Evolutionary conservation across 306 rosid species (phyloP), one percentile per base, ranked within the genome.

Genomic region (Castanospermum australe): DNA sequence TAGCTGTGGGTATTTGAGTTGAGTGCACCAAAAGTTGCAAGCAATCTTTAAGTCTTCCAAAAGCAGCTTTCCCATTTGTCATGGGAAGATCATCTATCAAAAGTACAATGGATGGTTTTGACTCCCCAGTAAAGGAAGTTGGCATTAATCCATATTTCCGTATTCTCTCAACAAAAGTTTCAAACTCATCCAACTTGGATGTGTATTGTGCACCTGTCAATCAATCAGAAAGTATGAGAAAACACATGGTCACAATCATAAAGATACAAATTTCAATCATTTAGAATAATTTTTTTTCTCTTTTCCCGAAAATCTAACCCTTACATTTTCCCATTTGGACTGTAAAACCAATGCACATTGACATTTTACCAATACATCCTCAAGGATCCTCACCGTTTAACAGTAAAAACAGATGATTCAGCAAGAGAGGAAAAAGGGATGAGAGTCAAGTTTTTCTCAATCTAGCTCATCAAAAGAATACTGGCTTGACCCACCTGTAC

Each of bases 141-240:
- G 87, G 87, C 66, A 89, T 82, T 51, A 84, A 63, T 67, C 99
- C 97, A 81, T 88, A 95, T 85, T 91, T 95, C 73, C 94, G 86
- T 76, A 88, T 78, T 90, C 90, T 90, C 84, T 88, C 98, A 82
- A 92, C 91, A 81, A 89, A 95, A 63, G 35, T 82, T 86, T 91
- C 97, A 83, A 95, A 95, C 79, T 95, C 98, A 48, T 92, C 98
- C 87, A 92, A 84, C 88, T 95, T 95, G 67, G 98, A 95, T 12
- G 84, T 84, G 91, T 92, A 95, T 50, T 73, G 84, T 59, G 86
- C 63, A 71, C 94, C 99, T 95, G 81, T 67, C 77, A 79, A 52
- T 70, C 73, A 60, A 71, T 41, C 73, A 80, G 74, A 51, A 71
- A 68, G 42, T 24, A 44, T 63, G 84, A 47, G 64, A 72, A 83